A percentile compares a stretch with the other conserved stretches of the same genome.
Conservation (phyloP, 371 early-diverging fungal genomes). For the Mucor lusitanicus region DNA sequence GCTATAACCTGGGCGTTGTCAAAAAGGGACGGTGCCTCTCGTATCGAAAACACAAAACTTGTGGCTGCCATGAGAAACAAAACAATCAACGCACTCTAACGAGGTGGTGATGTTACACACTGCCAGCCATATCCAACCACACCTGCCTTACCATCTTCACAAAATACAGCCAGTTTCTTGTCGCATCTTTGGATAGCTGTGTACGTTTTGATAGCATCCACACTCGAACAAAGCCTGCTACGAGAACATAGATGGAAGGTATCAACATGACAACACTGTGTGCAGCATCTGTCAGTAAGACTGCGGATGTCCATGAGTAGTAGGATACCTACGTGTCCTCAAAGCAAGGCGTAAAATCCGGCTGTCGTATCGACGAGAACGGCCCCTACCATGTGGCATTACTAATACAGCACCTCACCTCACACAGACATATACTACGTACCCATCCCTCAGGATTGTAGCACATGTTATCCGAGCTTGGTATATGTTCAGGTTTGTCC, state of each 20-base stretch:
- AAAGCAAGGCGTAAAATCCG: conserved; percentile 69
- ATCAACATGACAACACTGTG: conserved; percentile 31
- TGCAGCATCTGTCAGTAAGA: neutral
- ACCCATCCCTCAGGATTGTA: conserved; percentile 24
- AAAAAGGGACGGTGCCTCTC: conserved; percentile 6
- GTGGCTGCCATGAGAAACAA: conserved; percentile 2
- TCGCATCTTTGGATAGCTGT: conserved; percentile 21
- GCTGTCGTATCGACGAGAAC: conserved; percentile 40
- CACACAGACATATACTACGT: neutral
- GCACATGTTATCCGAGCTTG: conserved; percentile 10
- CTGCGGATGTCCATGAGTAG: too few species aligned
- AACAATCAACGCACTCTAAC: conserved; percentile 10
- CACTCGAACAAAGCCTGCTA: conserved; percentile 47
- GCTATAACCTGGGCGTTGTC: conserved; percentile 17
- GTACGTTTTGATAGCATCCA: conserved; percentile 13
- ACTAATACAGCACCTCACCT: neutral
- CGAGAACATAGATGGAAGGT: conserved; percentile 40
- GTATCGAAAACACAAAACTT: conserved; percentile 8
- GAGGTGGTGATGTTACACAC: neutral
- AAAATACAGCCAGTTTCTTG: conserved; percentile 36
- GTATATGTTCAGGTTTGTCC: conserved; percentile 1
- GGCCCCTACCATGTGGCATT: conserved; percentile 52
- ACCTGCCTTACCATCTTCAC: conserved; percentile 41
- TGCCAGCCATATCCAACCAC: neutral
- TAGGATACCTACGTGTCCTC: conserved; percentile 46